Evolutionary conservation across 2,329 filamentous ascomycete genomes (phyloP).

Genomic region (Aspergillus jensenii): DNA sequence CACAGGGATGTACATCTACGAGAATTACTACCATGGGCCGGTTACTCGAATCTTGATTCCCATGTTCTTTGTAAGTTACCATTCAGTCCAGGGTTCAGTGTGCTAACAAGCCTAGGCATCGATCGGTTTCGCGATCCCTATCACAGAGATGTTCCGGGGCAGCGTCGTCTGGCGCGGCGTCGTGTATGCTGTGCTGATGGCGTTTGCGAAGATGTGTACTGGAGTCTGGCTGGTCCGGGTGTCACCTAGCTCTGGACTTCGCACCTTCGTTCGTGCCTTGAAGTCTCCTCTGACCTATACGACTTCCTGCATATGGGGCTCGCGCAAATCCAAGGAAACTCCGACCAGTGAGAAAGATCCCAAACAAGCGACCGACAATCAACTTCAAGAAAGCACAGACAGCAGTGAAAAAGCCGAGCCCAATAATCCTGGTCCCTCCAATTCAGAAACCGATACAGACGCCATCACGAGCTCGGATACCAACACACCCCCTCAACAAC

Average conservation of each 20-base stretch:
- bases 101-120: conserved; percentile 40
- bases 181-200: conserved; percentile 71
- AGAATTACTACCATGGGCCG: conserved; percentile 47
- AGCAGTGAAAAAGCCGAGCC: not conserved
- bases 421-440: not conserved
- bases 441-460: not conserved
- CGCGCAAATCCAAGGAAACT: not conserved
- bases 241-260: conserved; percentile 15
- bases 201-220: conserved; percentile 60
- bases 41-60: conserved; percentile 61
- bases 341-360: not conserved
- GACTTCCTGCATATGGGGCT: conserved; percentile 7
- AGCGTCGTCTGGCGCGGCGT: conserved; percentile 69
- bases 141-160: conserved; percentile 66
- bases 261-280: conserved; percentile 1
- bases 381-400: not conserved
- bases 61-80: conserved; percentile 65
- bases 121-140: conserved; percentile 77
- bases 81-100: not conserved
- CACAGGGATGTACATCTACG: conserved; percentile 39
- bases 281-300: conserved; percentile 2
- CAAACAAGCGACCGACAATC: not conserved
- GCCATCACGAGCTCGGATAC: not conserved
- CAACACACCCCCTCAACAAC: not conserved
- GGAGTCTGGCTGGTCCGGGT: conserved; percentile 58